Evolutionary conservation across 345 rosid species (phyloP), one percentile per base, ranked within the genome.

Genomic region (Punica granatum): DNA sequence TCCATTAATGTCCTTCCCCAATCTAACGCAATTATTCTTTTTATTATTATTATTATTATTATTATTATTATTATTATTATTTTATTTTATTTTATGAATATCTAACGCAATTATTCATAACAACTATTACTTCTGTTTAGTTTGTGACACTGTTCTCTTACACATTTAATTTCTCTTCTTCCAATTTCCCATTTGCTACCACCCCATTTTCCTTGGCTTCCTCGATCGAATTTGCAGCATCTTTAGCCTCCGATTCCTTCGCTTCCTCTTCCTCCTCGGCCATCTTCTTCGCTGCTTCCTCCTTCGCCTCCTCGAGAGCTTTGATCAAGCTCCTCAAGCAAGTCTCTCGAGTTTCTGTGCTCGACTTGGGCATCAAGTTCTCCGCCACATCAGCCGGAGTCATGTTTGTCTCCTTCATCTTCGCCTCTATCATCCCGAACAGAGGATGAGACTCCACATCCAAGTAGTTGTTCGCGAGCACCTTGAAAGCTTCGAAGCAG

Each of bases 361-460:
- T 16, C 18, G 43, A 31, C 65, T 65, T 71, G 13, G 74, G 63
- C 60, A 71, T 65, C 69, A 65, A 66, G 59, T 71, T 42, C 69
- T 71, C 74, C 5, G 74, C 74, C 16, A 65, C 74, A 25, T 71
- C 69, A 4, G 74, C 74, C 4, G 74, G 74, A 35, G 30, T 65
- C 60, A 71, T 71, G 3, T 54, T 23, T 15, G 69, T 34, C 30
- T 64, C 59, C 33, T 54, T 63, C 15, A 71, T 16, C 34, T 56
- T 32, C 13, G 19, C 33, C 32, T 63, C 66, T 11, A 71, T 46
- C 37, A 3, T n/a, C 18, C 21, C 59, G 64, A 65, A 65, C 18
- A 71, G 64, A 0, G 26, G 51, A 2, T 65, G 74, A 23, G 43
- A 16, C 10, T 65, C 65, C 9, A 73, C 32, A 67, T 41, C 49